Base-by-base conservation (phyloP, 805 yeast species). In the Teunomyces kruisii region DNA sequence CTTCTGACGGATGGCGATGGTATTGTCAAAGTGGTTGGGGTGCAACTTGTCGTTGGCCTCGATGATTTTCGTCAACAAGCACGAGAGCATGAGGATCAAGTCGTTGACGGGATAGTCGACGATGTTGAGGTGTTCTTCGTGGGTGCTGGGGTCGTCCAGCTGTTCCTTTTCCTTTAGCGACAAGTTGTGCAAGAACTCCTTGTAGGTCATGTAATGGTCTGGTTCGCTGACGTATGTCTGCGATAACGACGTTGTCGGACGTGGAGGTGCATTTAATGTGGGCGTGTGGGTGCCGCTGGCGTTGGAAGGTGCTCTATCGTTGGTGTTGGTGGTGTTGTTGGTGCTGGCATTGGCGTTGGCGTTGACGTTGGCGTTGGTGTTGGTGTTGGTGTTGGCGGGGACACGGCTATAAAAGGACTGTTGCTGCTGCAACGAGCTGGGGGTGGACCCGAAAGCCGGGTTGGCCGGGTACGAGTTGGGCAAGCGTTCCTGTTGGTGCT, bases 41-140 rank as follows among this genome's bases (percentile, higher is more conserved):
- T 84, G 92, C 29, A 88, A 69, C 41, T 81, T 74, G 64, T 92
- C 99, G 66, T 92, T 94, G 9, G 96, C 90, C 57, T 87, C 92
- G 31, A 92, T 85, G 39, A 94, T 90, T 61, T 87, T 88, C 52
- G 89, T 89, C 43, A 92, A 70, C 43, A 92, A 72, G 6, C 95
- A 84, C 15, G 96, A 81, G 42, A 92, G 75, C 97, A 94, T 92
- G 37, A 82, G 64, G 36, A 94, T 74, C 22, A 94, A 75, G 51
- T 87, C 92, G 47, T 83, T 81, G 1, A 88, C 89, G 1, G 96
- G 91, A 59, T 83, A 88, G 35, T 84, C 85, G 9, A 89, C 90
- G 39, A 92, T 87, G 58, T 89, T 86, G 49, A 84, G 67, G 54
- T 80, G 86, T 32, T 77, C 83, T 24, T 70, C 78, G 32, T 39